phyloP scores from a whole-genome alignment of 495 filamentous ascomycete genomes.

The Daldinia caldariorum region DNA sequence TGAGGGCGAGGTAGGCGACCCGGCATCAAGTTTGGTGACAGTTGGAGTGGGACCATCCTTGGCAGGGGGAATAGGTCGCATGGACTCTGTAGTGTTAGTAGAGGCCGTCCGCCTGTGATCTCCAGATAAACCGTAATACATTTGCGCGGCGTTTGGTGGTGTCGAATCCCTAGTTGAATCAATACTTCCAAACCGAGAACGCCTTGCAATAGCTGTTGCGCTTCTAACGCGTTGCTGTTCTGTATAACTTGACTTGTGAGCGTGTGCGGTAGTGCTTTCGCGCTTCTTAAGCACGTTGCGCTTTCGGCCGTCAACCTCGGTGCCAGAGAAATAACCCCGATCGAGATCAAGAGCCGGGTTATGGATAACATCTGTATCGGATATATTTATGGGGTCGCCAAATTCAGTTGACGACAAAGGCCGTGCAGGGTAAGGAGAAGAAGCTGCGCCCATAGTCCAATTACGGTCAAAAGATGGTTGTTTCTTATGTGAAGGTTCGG shows the following conservation, averaged over 20 bases:
- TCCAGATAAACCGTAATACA: constrained; percentile 68
- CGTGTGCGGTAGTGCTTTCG: constrained; percentile 65
- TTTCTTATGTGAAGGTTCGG: constrained; percentile 70
- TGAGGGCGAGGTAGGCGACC: constrained; percentile 61
- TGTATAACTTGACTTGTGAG: constrained; percentile 74
- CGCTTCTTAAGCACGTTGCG: constrained; percentile 86
- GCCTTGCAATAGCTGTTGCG: constrained; percentile 69
- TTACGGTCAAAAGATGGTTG: constrained; percentile 87
- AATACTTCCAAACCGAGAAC: constrained; percentile 81
- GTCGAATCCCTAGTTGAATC: constrained; percentile 61
- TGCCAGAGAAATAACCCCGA: constrained; percentile 92
- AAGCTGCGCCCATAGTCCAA: constrained; percentile 79
- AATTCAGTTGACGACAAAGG: constrained; percentile 60
- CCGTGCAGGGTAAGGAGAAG: constrained; percentile 47
- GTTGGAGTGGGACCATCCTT: constrained; percentile 64
- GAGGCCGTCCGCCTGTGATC: constrained; percentile 61
- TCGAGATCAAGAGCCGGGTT: constrained; percentile 72
- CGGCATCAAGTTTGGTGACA: constrained; percentile 74
- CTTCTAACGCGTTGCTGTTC: constrained; percentile 73
- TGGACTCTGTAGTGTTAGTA: constrained; percentile 59
- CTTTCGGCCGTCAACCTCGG: constrained; percentile 77
- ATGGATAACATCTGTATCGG: constrained; percentile 47
- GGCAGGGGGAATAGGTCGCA: constrained; percentile 57
- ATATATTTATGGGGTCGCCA: constrained; percentile 49
- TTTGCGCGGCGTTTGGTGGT: constrained; percentile 60